Percentiles rank a stretch among this genome's conserved stretches.
These are phyloP conservation scores for Celoporthe dispersa DNA, from an alignment of 2,329 filamentous ascomycete species.

Conservation along the genomic window DNA sequence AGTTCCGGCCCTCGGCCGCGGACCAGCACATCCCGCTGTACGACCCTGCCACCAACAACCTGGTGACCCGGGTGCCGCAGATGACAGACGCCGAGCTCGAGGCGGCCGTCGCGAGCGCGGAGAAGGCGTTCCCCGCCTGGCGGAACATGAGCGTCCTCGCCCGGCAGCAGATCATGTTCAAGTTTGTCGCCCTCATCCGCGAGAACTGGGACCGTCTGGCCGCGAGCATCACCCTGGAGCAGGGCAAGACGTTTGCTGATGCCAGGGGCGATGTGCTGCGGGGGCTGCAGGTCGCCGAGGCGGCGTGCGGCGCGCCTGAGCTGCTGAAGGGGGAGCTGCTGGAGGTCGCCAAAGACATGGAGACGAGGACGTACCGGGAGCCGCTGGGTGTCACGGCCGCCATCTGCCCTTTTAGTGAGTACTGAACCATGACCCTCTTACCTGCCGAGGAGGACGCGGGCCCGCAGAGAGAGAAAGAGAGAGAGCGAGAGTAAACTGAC, in stretches of 20 bases:
- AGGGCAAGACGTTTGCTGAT: constrained; percentile 87
- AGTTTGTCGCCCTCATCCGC: constrained; percentile 77
- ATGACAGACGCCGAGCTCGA: constrained; percentile 78
- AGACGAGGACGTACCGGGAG: constrained; percentile 81
- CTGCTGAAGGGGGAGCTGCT: constrained; percentile 82
- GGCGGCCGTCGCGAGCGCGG: constrained; percentile 74
- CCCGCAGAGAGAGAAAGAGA: too few species aligned
- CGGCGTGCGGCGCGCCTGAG: constrained; percentile 78
- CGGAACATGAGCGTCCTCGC: constrained; percentile 71
- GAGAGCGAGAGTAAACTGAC: too few species aligned
- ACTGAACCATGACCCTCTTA: constrained; percentile 13
- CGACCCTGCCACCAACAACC: constrained; percentile 84
- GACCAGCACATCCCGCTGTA: constrained; percentile 78
- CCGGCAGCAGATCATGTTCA: constrained; percentile 87
- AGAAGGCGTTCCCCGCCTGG: constrained; percentile 78
- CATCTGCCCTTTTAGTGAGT: constrained; percentile 84
- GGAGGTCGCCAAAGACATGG: constrained; percentile 89
- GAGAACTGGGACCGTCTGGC: constrained; percentile 86
- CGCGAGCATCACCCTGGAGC: constrained; percentile 83
- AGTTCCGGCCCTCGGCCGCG: constrained; percentile 70
- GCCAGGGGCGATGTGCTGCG: constrained; percentile 81
- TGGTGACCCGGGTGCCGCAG: constrained; percentile 82
- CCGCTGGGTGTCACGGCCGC: constrained; percentile 80
- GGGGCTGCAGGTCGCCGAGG: constrained; percentile 84
- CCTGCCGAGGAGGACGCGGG: too few species aligned